Percentiles rank a stretch among this genome's conserved stretches.
These are phyloP conservation scores for Kwoniella heveanensis DNA, from an alignment of 768 basidiomycete species.

Conservation along the genomic window DNA sequence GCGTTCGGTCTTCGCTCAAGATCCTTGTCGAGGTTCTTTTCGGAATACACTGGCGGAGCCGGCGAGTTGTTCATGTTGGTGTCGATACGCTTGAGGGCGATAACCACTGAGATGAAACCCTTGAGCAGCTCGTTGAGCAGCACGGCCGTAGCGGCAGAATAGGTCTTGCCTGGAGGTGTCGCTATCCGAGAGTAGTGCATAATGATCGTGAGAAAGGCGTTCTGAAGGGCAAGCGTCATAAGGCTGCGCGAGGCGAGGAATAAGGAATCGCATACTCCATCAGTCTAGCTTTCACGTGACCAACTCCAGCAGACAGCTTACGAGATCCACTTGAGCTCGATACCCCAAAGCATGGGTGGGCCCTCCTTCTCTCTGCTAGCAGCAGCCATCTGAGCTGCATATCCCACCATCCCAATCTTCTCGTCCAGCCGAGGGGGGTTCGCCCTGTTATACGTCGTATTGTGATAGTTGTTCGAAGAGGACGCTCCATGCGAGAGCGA, in stretches of 20 bases:
- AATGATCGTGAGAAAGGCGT: conserved; percentile 84
- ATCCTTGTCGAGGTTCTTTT: conserved; percentile 20
- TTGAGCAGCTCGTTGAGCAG: conserved; percentile 93
- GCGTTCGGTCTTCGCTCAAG: conserved; percentile 13
- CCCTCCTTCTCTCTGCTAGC: conserved; percentile 26
- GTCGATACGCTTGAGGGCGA: conserved; percentile 70
- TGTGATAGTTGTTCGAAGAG: conserved; percentile 10
- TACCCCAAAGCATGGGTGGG: conserved; percentile 45
- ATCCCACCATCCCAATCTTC: conserved; percentile 21
- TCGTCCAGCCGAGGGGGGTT: conserved; percentile 30
- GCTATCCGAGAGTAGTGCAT: conserved; percentile 96
- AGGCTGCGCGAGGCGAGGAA: conserved; percentile 36
- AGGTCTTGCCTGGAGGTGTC: conserved; percentile 70
- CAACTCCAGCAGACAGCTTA: too few relatives aligned
- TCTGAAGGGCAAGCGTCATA: conserved; percentile 75
- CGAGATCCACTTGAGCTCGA: conserved; percentile 57
- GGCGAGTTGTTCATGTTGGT: conserved; percentile 49
- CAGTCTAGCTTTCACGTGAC: too few relatives aligned
- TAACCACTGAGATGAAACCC: conserved; percentile 78
- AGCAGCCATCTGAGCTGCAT: conserved; percentile 13
- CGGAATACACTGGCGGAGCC: conserved; percentile 24
- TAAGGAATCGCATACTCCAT: conserved; percentile 9
- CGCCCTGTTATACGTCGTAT: conserved; percentile 15
- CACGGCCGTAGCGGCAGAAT: conserved; percentile 92
- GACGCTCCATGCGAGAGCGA: conserved; percentile 6